Percentiles rank a stretch among this genome's conserved stretches.
Evolutionary conservation across 805 yeast species (phyloP).

Genomic region (Candida maesae): DNA sequence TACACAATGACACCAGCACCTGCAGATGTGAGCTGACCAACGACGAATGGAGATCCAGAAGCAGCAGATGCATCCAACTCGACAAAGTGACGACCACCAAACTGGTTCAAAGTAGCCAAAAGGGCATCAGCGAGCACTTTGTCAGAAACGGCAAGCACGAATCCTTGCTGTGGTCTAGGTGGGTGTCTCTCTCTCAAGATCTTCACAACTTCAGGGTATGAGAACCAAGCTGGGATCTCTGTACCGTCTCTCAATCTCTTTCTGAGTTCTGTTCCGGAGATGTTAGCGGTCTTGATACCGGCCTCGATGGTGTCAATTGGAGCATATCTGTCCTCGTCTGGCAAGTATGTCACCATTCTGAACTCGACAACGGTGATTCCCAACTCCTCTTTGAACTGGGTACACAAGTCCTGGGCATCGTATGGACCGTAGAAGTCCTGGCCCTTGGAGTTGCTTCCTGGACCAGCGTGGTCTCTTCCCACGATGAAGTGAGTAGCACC

Average conservation of each 20-base stretch:
- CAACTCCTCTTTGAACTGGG: slow-evolving; percentile 68
- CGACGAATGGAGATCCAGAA: slow-evolving; percentile 53
- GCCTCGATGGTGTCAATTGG: slow-evolving; percentile 89
- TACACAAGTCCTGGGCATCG: slow-evolving; percentile 91
- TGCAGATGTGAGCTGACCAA: slow-evolving; percentile 77
- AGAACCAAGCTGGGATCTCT: slow-evolving; percentile 94
- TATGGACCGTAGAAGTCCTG: slow-evolving; percentile 95
- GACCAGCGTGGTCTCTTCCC: slow-evolving; percentile 98
- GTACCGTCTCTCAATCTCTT: slow-evolving; percentile 81
- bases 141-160: slow-evolving; percentile 64
- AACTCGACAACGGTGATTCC: slow-evolving; percentile 91
- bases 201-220: slow-evolving; percentile 92
- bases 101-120: slow-evolving; percentile 87
- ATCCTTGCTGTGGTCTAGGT: slow-evolving; percentile 87
- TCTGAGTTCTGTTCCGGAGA: slow-evolving; percentile 93
- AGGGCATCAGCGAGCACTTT: slow-evolving; percentile 76
- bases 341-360: slow-evolving; percentile 94
- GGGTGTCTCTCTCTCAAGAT: slow-evolving; percentile 91
- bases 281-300: slow-evolving; percentile 78
- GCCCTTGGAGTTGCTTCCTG: slow-evolving; percentile 85
- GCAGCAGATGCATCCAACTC: slow-evolving; percentile 34
- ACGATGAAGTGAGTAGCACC: slow-evolving; percentile 97
- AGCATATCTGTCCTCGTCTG: slow-evolving; percentile 91
- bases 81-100: slow-evolving; percentile 71
- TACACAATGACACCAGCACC: slow-evolving; percentile 87